A percentile compares a stretch with the other conserved stretches of the same genome.
phyloP scores from a whole-genome alignment of 2,329 filamentous ascomycete species.

The Exophiala sp. region DNA sequence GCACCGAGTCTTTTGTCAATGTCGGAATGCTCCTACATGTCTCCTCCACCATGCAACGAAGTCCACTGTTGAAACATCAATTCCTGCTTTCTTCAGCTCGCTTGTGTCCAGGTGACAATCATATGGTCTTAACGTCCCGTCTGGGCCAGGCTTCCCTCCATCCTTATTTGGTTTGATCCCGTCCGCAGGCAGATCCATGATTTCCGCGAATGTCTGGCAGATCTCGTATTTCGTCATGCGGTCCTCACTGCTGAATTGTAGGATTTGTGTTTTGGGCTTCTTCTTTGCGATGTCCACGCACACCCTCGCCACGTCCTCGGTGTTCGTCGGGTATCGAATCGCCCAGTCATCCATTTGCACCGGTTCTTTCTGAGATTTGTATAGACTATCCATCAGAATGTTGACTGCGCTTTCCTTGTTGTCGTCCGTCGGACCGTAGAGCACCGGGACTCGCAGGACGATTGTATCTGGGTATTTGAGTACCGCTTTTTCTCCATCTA shows the following conservation, averaged over 20 bases:
- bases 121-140: constrained; percentile 59
- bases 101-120: constrained; percentile 83
- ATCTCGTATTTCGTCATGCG: constrained; percentile 88
- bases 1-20: constrained; percentile 1
- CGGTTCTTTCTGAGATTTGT: constrained; percentile 64
- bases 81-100: constrained; percentile 67
- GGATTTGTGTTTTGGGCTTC: constrained; percentile 65
- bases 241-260: constrained; percentile 87
- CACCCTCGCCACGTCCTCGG: constrained; percentile 78
- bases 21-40: constrained; percentile 44
- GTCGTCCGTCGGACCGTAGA: constrained; percentile 69
- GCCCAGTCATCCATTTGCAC: constrained; percentile 86
- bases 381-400: constrained; percentile 70
- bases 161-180: constrained; percentile 67
- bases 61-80: constrained; percentile 69
- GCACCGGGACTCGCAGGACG: constrained; percentile 74
- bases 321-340: constrained; percentile 81
- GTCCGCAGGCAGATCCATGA: constrained; percentile 69
- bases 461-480: constrained; percentile 63
- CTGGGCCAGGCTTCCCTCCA: constrained; percentile 40
- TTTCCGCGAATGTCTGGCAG: constrained; percentile 70
- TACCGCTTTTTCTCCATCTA: constrained; percentile 67
- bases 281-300: constrained; percentile 69
- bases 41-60: constrained; percentile 80
- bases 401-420: constrained; percentile 78